Percentiles rank a stretch among this genome's conserved stretches.
Evolutionary conservation across 257 asterid genomes (phyloP).

Genomic region (Thymus quinquecostatus): DNA sequence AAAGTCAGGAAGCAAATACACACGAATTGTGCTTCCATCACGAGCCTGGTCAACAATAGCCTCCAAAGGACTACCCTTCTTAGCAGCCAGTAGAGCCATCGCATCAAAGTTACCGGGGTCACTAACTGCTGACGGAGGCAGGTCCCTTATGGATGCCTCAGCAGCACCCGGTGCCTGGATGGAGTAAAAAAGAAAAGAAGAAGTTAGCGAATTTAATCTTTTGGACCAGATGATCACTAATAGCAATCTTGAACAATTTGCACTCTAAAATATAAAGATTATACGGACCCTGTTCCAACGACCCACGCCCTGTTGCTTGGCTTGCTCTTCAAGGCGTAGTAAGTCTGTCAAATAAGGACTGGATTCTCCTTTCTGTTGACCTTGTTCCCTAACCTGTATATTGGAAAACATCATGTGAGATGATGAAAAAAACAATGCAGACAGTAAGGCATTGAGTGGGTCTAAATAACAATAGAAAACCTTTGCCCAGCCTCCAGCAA

Average conservation of each 20-base stretch:
- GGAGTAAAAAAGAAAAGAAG: conserved; percentile 22
- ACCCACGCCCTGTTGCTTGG: conserved; percentile 89
- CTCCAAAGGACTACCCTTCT: conserved; percentile 91
- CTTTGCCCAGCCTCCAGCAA: conserved; percentile 98
- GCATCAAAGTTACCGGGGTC: conserved; percentile 80
- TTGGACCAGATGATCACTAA: neutral
- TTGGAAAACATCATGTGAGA: conserved; percentile 4
- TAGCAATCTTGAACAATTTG: neutral
- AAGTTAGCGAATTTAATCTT: conserved; percentile 7
- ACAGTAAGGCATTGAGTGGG: conserved; percentile 5
- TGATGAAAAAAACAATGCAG: conserved; percentile 12
- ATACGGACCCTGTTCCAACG: conserved; percentile 86
- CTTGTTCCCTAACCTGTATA: conserved; percentile 87
- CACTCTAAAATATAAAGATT: conserved; percentile 3
- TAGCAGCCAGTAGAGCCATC: conserved; percentile 67
- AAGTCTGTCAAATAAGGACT: conserved; percentile 78
- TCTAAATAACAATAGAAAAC: conserved; percentile 37
- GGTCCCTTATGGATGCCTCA: conserved; percentile 71
- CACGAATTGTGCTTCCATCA: conserved; percentile 95
- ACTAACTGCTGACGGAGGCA: conserved; percentile 89
- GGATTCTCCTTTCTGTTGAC: conserved; percentile 90
- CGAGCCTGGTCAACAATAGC: conserved; percentile 95
- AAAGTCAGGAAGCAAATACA: conserved; percentile 87
- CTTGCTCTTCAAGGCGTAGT: conserved; percentile 79
- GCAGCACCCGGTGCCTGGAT: conserved; percentile 82